Percentiles rank a stretch among this genome's conserved stretches.
Evolutionary conservation across 306 rosid genomes (phyloP).

Genomic region (Corylus avellana): DNA sequence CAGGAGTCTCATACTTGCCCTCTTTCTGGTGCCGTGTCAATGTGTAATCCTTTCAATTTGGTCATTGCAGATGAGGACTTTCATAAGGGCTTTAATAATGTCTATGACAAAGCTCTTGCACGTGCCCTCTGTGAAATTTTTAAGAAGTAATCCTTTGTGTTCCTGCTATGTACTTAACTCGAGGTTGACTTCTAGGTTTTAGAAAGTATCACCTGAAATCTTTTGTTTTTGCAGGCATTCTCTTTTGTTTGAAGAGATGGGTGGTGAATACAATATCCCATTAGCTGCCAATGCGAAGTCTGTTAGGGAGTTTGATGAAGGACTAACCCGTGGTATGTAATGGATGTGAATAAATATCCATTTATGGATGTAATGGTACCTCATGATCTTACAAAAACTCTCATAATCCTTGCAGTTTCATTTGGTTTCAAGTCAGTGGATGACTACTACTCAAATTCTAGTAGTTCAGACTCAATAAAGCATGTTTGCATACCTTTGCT

Average conservation of each 20-base stretch:
- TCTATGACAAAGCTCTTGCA: conserved; percentile 83
- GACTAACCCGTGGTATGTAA: conserved; percentile 80
- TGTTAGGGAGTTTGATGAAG: conserved; percentile 87
- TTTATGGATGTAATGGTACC: conserved; percentile 9
- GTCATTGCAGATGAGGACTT: conserved; percentile 86
- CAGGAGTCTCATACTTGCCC: conserved; percentile 68
- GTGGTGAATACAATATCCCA: conserved; percentile 68
- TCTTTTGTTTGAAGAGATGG: conserved; percentile 73
- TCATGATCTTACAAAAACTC: conserved; percentile 23
- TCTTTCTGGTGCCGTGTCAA: conserved; percentile 91
- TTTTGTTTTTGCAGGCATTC: conserved; percentile 59
- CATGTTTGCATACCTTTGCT: conserved; percentile 79
- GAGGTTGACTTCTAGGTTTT: conserved; percentile 17
- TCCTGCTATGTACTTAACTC: conserved; percentile 13
- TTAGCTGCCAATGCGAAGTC: conserved; percentile 71
- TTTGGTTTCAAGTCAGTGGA: conserved; percentile 96
- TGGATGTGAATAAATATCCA: conserved; percentile 3
- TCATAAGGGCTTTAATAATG: conserved; percentile 79
- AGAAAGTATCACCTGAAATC: background rate
- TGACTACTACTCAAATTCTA: conserved; percentile 75
- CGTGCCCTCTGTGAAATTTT: conserved; percentile 62
- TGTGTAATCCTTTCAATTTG: conserved; percentile 96
- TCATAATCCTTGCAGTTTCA: conserved; percentile 65
- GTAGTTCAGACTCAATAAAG: conserved; percentile 85
- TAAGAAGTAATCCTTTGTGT: conserved; percentile 57